These are phyloP conservation scores for Diaporthe sp. DNA, from an alignment of 2,329 filamentous ascomycete genomes.

Conservation along the genomic window DNA sequence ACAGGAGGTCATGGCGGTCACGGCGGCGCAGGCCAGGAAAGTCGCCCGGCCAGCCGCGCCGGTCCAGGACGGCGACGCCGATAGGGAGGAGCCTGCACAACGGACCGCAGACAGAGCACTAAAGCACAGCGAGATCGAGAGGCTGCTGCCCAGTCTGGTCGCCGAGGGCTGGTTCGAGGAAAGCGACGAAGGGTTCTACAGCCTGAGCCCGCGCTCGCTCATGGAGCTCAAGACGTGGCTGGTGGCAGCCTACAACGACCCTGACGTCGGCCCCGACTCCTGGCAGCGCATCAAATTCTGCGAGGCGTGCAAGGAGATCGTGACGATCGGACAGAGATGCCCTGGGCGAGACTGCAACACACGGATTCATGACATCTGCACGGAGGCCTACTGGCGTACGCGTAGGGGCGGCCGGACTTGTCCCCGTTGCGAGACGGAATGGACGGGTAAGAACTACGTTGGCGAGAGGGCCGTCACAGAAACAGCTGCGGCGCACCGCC, in stretches of 20 bases:
- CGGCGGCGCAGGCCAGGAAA: slow-evolving; percentile 81
- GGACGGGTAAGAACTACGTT: slow-evolving; percentile 61
- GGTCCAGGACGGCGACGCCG: slow-evolving; percentile 43
- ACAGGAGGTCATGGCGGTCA: slow-evolving; percentile 87
- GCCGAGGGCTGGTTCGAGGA: slow-evolving; percentile 87
- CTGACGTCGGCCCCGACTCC: slow-evolving; percentile 66
- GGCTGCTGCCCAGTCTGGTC: slow-evolving; percentile 74
- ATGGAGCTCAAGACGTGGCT: slow-evolving; percentile 90
- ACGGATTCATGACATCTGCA: slow-evolving; percentile 82
- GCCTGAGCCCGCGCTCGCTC: slow-evolving; percentile 79
- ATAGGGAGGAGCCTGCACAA: slow-evolving; percentile 48
- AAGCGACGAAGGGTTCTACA: slow-evolving; percentile 78
- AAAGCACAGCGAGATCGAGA: slow-evolving; percentile 82
- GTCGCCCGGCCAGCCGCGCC: slow-evolving; percentile 64
- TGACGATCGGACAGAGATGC: slow-evolving; percentile 87
- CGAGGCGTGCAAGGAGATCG: slow-evolving; percentile 87
- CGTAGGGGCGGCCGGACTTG: slow-evolving; percentile 66
- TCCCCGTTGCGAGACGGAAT: slow-evolving; percentile 66
- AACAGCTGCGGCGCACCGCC: slow-evolving; percentile 60
- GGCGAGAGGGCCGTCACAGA: slow-evolving; percentile 68
- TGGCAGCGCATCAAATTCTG: slow-evolving; percentile 87
- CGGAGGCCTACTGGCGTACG: slow-evolving; percentile 77
- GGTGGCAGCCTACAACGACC: slow-evolving; percentile 89
- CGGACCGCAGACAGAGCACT: slow-evolving; percentile 64
- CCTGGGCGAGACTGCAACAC: slow-evolving; percentile 72